Evolutionary conservation across 139 green algal species (phyloP).

Genomic region (Closterium sp.): DNA sequence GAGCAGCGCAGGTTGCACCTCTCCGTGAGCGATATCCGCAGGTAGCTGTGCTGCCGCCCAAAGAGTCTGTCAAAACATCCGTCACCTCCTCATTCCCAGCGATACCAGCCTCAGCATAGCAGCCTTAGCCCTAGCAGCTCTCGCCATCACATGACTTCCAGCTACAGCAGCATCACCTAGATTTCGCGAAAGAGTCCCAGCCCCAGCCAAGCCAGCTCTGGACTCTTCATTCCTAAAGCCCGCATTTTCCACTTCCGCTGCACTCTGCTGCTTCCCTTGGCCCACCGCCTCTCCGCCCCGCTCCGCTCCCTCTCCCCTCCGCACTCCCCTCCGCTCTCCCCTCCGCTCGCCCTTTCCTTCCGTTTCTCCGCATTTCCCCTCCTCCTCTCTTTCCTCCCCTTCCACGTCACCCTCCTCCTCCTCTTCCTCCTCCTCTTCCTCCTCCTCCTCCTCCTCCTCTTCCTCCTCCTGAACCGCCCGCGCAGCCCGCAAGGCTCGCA

Average conservation of each 20-base stretch:
- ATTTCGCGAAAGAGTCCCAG: too few relatives aligned
- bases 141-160: too few relatives aligned
- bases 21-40: slow-evolving; percentile 97
- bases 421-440: not conserved
- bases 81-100: not conserved
- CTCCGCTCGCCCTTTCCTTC: too few relatives aligned
- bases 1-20: slow-evolving; percentile 95
- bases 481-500: not conserved
- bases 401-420: not conserved
- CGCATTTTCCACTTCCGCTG: not conserved
- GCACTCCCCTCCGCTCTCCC: too few relatives aligned
- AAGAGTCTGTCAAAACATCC: slow-evolving; percentile 17
- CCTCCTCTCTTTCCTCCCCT: not conserved
- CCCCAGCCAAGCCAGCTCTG: not conserved
- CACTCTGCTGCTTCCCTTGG: too few relatives aligned
- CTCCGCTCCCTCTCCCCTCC: too few relatives aligned
- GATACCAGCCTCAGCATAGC: not conserved
- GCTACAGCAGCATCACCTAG: too few relatives aligned
- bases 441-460: not conserved
- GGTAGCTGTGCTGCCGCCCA: slow-evolving; percentile 90
- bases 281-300: too few relatives aligned
- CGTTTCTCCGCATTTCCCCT: too few relatives aligned
- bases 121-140: too few relatives aligned
- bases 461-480: not conserved
- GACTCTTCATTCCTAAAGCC: not conserved